Conservation (phyloP, 495 filamentous ascomycete species). For the Neurospora sp. region DNA sequence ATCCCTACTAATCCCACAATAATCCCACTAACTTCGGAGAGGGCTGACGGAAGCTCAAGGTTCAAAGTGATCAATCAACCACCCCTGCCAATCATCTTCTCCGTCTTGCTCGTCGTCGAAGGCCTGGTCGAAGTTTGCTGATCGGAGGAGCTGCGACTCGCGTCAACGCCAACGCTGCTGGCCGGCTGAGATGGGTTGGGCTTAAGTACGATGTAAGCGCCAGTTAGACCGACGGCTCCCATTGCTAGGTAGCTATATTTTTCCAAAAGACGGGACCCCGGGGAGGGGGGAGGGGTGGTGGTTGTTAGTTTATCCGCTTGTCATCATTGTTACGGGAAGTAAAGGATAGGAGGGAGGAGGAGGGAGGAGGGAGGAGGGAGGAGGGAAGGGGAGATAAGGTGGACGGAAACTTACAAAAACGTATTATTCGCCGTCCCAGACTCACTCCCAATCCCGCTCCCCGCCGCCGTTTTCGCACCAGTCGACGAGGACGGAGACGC, state of each 20-base stretch:
- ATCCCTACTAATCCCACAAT: too few relatives aligned
- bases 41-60: too few relatives aligned
- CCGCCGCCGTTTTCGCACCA: constrained; percentile 1
- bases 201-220: not conserved
- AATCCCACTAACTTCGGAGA: too few relatives aligned
- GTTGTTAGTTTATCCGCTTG: too few relatives aligned
- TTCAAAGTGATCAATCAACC: not conserved
- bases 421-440: not conserved
- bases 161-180: not conserved
- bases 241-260: not conserved
- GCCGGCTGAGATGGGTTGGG: not conserved
- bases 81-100: constrained; percentile 2
- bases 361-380: too few relatives aligned
- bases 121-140: not conserved
- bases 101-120: not conserved
- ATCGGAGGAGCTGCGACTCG: not conserved
- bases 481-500: not conserved
- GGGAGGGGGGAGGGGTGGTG: not conserved
- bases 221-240: not conserved
- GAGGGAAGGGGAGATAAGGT: too few relatives aligned
- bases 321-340: too few relatives aligned
- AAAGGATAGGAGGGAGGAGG: too few relatives aligned
- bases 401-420: not conserved
- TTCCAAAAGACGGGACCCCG: not conserved
- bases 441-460: too few relatives aligned